These are phyloP conservation scores for Saccharum hybrid DNA, from an alignment of 202 grass and related monocot genomes.

Conservation along the genomic window DNA sequence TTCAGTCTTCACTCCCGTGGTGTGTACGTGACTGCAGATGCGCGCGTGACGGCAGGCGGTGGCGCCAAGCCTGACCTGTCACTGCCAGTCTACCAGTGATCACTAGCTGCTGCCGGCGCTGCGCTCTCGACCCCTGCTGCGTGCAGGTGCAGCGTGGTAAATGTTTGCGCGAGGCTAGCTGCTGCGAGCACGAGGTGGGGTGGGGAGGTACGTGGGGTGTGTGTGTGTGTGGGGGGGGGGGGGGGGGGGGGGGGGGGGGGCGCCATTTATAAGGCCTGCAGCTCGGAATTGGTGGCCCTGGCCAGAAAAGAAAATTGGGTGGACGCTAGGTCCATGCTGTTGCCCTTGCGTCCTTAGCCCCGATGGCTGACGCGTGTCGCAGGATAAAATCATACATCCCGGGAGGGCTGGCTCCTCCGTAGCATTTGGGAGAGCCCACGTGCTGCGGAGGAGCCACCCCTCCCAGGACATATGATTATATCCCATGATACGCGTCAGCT, in stretches of 20 bases:
- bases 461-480: no score
- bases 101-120: background rate
- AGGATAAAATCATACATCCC: no score
- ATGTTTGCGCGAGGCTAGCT: background rate
- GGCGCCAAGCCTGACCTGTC: background rate
- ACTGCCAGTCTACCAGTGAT: background rate
- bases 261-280: conserved; percentile 18
- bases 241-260: background rate
- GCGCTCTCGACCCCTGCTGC: background rate
- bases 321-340: no score
- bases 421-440: no score
- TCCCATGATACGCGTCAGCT: no score
- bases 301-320: no score
- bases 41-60: background rate
- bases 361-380: no score
- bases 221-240: no score
- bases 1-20: no score
- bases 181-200: background rate
- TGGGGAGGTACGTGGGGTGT: background rate
- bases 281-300: background rate
- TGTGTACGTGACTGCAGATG: background rate
- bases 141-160: background rate
- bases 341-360: no score
- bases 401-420: no score
- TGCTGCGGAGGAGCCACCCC: no score